Evolutionary conservation across 1,284 basidiomycete genomes (phyloP).

Genomic region (Mixia osmundae): DNA sequence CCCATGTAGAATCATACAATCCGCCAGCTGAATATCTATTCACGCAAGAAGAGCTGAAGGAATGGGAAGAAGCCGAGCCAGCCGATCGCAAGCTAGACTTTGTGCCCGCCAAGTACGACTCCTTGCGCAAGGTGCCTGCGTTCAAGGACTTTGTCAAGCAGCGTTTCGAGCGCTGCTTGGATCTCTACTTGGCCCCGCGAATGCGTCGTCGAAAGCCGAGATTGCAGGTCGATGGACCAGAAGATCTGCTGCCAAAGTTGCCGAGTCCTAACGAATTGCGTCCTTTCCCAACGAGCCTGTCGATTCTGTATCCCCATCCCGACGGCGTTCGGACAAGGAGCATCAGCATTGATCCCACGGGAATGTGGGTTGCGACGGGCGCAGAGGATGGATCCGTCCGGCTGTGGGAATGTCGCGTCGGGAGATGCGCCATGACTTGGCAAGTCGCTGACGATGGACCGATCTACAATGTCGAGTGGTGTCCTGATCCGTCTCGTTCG

Average conservation of each 20-base stretch:
- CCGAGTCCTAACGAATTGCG: constrained; percentile 75
- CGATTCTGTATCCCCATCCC: constrained; percentile 46
- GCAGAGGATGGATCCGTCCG: constrained; percentile 71
- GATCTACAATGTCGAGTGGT: constrained; percentile 78
- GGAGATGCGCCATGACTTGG: constrained; percentile 75
- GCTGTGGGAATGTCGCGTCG: constrained; percentile 85
- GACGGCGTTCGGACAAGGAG: constrained; percentile 42
- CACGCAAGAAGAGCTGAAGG: constrained; percentile 55
- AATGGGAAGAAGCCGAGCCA: constrained; percentile 64
- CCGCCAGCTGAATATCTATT: constrained; percentile 93
- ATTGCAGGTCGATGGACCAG: constrained; percentile 64
- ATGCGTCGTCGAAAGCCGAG: constrained; percentile 47
- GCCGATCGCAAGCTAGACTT: constrained; percentile 82
- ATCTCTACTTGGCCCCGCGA: constrained; percentile 88
- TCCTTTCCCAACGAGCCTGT: constrained; percentile 77
- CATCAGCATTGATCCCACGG: constrained; percentile 61
- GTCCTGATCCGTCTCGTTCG: constrained; percentile 57
- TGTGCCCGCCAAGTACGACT: constrained; percentile 63
- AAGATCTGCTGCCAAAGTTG: constrained; percentile 80
- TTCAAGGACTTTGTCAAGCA: constrained; percentile 85
- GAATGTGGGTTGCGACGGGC: constrained; percentile 74
- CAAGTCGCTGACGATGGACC: constrained; percentile 41
- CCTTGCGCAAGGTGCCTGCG: constrained; percentile 72
- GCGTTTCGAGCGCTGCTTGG: constrained; percentile 79
- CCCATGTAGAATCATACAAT: constrained; percentile 90